phyloP scores from a whole-genome alignment of 2,329 filamentous ascomycete genomes.

The Fusarium sp. region DNA sequence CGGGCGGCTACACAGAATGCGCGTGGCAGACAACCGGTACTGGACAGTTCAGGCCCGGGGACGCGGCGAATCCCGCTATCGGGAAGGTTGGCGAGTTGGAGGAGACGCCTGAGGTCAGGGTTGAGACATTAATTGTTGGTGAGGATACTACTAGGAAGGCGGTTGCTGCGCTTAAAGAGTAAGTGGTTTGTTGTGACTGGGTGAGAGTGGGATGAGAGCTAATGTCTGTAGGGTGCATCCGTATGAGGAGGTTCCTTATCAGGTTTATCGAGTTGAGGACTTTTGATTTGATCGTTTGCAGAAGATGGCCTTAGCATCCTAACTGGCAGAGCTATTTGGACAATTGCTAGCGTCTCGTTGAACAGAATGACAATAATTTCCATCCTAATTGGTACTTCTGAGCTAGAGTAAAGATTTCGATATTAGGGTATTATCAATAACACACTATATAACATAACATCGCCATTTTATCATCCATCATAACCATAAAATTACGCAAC shows the following conservation, averaged over 20 bases:
- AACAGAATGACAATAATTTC: too few relatives aligned
- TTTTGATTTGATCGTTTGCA: conserved; percentile 18
- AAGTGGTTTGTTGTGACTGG: conserved; percentile 35
- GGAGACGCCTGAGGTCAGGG: conserved; percentile 67
- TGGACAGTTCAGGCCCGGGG: conserved; percentile 74
- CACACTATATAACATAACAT: neutral
- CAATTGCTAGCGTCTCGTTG: too few relatives aligned
- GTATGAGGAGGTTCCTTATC: conserved; percentile 44
- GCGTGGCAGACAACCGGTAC: conserved; percentile 64
- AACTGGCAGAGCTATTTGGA: too few relatives aligned
- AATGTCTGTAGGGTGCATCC: conserved; percentile 44
- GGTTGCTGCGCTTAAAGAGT: conserved; percentile 74
- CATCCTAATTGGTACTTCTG: too few relatives aligned
- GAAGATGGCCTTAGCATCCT: too few relatives aligned
- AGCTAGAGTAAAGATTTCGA: neutral
- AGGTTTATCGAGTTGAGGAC: conserved; percentile 42
- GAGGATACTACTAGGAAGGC: conserved; percentile 66
- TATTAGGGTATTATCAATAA: conserved; percentile 22
- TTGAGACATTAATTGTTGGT: conserved; percentile 72
- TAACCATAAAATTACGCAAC: conserved; percentile 41
- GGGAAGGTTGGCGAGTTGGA: conserved; percentile 68
- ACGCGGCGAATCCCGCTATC: conserved; percentile 70
- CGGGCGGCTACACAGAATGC: conserved; percentile 66
- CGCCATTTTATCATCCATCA: neutral
- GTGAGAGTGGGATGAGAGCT: neutral